phyloP scores from a whole-genome alignment of 73 alveolate genomes.

The Paraurostyla sp. region DNA sequence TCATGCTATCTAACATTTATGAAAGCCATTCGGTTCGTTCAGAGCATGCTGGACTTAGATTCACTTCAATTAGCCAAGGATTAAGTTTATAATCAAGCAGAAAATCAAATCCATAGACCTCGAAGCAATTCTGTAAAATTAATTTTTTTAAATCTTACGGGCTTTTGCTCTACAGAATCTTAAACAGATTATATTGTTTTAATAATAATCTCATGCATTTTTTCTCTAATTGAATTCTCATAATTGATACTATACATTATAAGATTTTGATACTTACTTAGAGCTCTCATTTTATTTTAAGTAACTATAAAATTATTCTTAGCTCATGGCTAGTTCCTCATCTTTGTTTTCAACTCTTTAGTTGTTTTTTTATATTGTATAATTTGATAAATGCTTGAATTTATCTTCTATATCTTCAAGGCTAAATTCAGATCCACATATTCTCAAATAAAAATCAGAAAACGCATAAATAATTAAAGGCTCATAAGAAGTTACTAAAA shows the following conservation, averaged over 20 bases:
- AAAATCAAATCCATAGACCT: slow-evolving; percentile 95
- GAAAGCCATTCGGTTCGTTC: slow-evolving; percentile 88
- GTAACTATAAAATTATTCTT: not conserved
- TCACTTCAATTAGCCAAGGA: slow-evolving; percentile 90
- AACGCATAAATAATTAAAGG: slow-evolving; percentile 78
- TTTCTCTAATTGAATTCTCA: not conserved
- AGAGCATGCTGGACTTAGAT: slow-evolving; percentile 87
- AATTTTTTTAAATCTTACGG: not conserved
- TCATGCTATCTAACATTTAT: slow-evolving; percentile 83
- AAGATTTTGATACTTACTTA: not conserved
- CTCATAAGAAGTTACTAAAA: slow-evolving; percentile 78
- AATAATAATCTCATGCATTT: slow-evolving; percentile 68
- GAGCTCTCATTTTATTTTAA: not conserved
- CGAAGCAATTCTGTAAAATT: slow-evolving; percentile 86
- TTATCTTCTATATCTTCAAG: slow-evolving; percentile 72
- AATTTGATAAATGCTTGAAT: slow-evolving; percentile 82
- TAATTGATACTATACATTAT: not conserved
- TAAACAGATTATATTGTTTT: slow-evolving; percentile 73
- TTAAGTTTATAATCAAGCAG: slow-evolving; percentile 82
- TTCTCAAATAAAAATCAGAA: slow-evolving; percentile 78
- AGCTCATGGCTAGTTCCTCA: slow-evolving; percentile 47
- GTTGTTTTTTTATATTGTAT: slow-evolving; percentile 68
- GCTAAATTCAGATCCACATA: slow-evolving; percentile 80
- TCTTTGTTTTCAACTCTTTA: slow-evolving; percentile 35
- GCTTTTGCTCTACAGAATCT: slow-evolving; percentile 74